These are phyloP conservation scores for Zasmidium citrigriseum DNA, from an alignment of 2,329 filamentous ascomycete genomes.

Conservation along the genomic window DNA sequence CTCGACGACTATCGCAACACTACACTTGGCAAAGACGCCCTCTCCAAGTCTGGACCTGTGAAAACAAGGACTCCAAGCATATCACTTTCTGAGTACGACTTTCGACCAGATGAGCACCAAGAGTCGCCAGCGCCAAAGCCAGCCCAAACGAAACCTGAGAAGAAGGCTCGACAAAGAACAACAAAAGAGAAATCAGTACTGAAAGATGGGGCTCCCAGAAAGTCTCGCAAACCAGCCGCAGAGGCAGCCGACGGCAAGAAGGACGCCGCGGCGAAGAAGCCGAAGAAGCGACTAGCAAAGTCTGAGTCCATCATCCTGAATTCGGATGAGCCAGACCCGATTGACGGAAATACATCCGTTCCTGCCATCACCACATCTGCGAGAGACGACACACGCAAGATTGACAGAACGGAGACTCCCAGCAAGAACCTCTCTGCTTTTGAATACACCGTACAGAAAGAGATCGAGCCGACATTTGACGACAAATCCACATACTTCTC, in stretches of 20 bases:
- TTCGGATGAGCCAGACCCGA: constrained; percentile 28
- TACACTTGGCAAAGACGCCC: not conserved
- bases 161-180: constrained; percentile 1
- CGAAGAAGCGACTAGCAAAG: constrained; percentile 25
- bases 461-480: not conserved
- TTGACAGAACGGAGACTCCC: not conserved
- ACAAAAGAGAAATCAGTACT: not conserved
- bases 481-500: not conserved
- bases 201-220: constrained; percentile 1
- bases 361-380: too few relatives aligned
- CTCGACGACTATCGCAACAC: too few relatives aligned
- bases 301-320: constrained; percentile 31
- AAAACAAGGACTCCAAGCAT: constrained; percentile 16
- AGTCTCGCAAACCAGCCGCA: constrained; percentile 10
- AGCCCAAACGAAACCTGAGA: not conserved
- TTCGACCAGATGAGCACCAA: constrained; percentile 8
- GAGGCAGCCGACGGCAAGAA: not conserved
- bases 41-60: not conserved
- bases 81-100: constrained; percentile 22
- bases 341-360: too few relatives aligned
- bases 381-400: not conserved
- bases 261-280: constrained; percentile 11
- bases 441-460: not conserved
- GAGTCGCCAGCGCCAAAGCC: not conserved
- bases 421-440: not conserved